phyloP scores from a whole-genome alignment of 2,329 filamentous ascomycete genomes.

The Colletotrichum sp. region DNA sequence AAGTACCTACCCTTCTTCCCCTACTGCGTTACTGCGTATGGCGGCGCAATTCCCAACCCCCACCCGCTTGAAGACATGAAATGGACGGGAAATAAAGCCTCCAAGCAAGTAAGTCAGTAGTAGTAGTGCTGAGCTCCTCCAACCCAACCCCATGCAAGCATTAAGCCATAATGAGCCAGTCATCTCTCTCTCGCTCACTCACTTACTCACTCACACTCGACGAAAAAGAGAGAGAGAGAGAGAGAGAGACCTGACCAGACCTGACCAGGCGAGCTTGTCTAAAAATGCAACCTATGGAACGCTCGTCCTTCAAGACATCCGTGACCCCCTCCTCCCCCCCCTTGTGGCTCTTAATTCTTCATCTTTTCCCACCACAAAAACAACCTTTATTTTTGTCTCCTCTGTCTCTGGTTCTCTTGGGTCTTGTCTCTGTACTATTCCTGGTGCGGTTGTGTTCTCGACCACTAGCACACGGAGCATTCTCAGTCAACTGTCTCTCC shows the following conservation, averaged over 20 bases:
- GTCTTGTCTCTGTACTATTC: background rate
- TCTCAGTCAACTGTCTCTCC: background rate
- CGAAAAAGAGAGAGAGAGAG: background rate
- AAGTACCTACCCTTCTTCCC: background rate
- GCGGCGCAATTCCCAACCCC: background rate
- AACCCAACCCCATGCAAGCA: background rate
- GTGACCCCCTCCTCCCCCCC: background rate
- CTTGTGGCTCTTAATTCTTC: slow-evolving; percentile 17
- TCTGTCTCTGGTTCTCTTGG: background rate
- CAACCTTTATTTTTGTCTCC: background rate
- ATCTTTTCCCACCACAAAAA: slow-evolving; percentile 3
- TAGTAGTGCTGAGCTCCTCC: background rate
- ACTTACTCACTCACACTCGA: background rate
- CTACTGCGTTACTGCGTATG: background rate
- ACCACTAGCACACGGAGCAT: background rate
- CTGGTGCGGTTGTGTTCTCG: background rate
- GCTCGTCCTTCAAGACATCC: slow-evolving; percentile 12
- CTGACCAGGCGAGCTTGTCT: background rate
- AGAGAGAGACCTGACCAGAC: background rate
- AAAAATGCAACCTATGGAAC: slow-evolving; percentile 10
- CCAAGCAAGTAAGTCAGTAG: background rate
- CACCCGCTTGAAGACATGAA: slow-evolving; percentile 2
- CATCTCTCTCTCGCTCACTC: background rate
- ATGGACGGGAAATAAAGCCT: background rate
- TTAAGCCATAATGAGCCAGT: background rate